Base-by-base conservation (phyloP, 192 early-diverging fungal genomes). In the Dimargaris xerosporica region DNA sequence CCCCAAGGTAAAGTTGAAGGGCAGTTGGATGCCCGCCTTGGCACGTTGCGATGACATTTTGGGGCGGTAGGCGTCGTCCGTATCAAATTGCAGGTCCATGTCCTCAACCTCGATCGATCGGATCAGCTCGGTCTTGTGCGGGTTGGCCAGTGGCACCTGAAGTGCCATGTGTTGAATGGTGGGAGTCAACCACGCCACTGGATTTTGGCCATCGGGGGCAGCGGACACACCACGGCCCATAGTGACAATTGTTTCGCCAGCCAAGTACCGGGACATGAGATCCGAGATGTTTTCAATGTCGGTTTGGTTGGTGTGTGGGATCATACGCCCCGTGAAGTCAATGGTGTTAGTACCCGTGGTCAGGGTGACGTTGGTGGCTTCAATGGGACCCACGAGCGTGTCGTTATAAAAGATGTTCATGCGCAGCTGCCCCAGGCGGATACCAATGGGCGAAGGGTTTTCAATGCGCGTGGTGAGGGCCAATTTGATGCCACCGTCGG, bases 401-500 rank as follows among this genome's bases (percentile, higher is more conserved):
- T 69, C 65, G 19, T 72, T 64, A 58, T 59, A 79, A 53, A 62
- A 68, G 28, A 71, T 64, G n/a, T 73, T 69, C 44, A 80, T 74
- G 9, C 66, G 64, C 65, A 81, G 66, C 58, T 67, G 70, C 47
- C 69, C 69, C 26, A 83, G 66, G 19, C 67, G 66, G 44, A 83
- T 68, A 34, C 76, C 78, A 44, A 81, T 66, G 51, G 71, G 72
- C 34, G 68, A 79, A 23, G 81, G 81, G 71, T 80, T 85, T 19
- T 74, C 80, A 54, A 81, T 71, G 45, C 77, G 77, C 42, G 80
- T 87, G 25, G 74, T 76, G 64, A 84, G 80, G 46, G 61, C 51
- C 64, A 87, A 74, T 61, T 72, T 78, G 68, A 88, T 84, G 62
- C 76, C 83, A 54, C 80, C 86, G 17, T 76, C 70, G 11, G 70